phyloP scores from a whole-genome alignment of 495 filamentous ascomycete species.

The Venustampulla echinocandica region DNA sequence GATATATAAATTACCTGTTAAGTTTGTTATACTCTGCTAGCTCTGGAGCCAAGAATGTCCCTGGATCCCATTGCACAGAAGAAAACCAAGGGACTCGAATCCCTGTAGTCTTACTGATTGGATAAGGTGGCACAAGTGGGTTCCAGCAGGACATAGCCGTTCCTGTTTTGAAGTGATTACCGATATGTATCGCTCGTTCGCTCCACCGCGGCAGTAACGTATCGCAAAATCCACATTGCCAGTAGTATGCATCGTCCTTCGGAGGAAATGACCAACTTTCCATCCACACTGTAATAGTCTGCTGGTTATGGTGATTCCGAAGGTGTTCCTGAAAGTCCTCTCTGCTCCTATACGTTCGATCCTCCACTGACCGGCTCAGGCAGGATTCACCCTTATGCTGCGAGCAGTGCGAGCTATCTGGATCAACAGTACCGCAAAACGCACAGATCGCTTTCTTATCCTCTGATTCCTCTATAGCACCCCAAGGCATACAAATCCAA shows the following conservation, averaged over 20 bases:
- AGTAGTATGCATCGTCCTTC: constrained; percentile 1
- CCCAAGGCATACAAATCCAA: constrained; percentile 5
- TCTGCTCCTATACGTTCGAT: background rate
- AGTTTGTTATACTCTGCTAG: too few species aligned
- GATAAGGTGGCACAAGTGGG: background rate
- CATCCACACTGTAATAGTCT: background rate
- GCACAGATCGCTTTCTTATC: background rate
- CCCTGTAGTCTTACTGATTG: background rate
- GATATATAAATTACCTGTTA: too few species aligned
- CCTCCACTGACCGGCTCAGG: background rate
- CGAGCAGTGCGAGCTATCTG: background rate
- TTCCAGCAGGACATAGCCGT: constrained; percentile 1
- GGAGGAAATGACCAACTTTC: background rate
- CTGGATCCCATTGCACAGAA: background rate
- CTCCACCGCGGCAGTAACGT: background rate
- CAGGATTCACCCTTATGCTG: constrained; percentile 1
- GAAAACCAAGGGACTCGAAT: background rate
- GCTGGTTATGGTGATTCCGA: background rate
- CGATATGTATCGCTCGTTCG: constrained; percentile 3
- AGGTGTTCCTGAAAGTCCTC: constrained; percentile 1
- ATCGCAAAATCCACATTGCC: constrained; percentile 8
- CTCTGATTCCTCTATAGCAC: background rate
- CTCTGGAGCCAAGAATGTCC: background rate
- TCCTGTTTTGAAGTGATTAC: background rate
- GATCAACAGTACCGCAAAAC: background rate